A percentile compares a stretch with the other conserved stretches of the same genome.
phyloP scores from a whole-genome alignment of 768 basidiomycete species.

The Boletus tylopilopsis region DNA sequence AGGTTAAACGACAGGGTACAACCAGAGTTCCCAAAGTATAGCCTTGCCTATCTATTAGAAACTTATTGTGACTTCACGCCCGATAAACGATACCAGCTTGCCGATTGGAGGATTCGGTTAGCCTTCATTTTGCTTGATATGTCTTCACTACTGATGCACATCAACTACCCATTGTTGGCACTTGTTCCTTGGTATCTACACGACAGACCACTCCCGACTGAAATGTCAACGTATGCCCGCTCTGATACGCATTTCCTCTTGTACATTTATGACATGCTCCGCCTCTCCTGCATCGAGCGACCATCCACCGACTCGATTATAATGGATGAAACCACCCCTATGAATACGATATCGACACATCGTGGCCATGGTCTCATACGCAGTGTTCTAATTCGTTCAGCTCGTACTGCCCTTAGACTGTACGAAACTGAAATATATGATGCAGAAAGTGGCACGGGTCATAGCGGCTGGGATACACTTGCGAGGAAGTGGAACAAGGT shows the following conservation, averaged over 20 bases:
- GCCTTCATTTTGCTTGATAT: conserved; percentile 13
- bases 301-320: conserved; percentile 31
- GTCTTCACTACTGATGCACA: not conserved
- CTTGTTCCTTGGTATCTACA: not conserved
- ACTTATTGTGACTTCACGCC: conserved; percentile 88
- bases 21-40: conserved; percentile 77
- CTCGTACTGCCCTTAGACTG: conserved; percentile 69
- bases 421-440: conserved; percentile 74
- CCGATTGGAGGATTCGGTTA: conserved; percentile 94
- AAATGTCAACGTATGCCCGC: conserved; percentile 91
- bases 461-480: conserved; percentile 73
- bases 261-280: conserved; percentile 87
- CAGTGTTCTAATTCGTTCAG: conserved; percentile 67
- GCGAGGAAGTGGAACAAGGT: conserved; percentile 82
- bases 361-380: conserved; percentile 45
- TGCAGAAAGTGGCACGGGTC: conserved; percentile 55
- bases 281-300: conserved; percentile 82
- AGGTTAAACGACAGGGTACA: not conserved
- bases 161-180: not conserved
- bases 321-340: conserved; percentile 11
- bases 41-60: conserved; percentile 78
- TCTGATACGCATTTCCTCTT: conserved; percentile 96
- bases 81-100: conserved; percentile 95
- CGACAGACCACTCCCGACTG: conserved; percentile 69
- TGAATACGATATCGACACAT: conserved; percentile 4